Base-by-base conservation (phyloP, 2,329 filamentous ascomycete genomes). In the Xylariaceae sp. region DNA sequence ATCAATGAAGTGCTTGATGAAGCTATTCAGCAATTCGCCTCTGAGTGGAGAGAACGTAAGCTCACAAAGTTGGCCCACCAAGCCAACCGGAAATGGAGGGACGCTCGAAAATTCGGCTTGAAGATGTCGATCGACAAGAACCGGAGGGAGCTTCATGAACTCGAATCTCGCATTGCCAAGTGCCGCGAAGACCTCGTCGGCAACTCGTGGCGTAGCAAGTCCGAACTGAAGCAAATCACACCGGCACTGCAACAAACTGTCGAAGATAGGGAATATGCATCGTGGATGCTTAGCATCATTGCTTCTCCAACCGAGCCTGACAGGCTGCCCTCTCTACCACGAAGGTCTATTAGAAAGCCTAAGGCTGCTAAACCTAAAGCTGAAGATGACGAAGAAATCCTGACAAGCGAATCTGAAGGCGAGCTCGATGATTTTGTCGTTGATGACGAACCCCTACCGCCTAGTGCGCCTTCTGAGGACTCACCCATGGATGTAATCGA, bases 161-260 rank as follows among this genome's bases (percentile, higher is more conserved):
- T 83, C 18, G 72, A 80, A 12, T 57, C 65, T 2, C 84, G 88
- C 9, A 76, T 93, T 26, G 67, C 70, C n/a, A 85, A 80, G 45
- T 71, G 86, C 16, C 78, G 78, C 9, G 65, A 76, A 1, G 79
- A 84, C 19, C 83, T 91, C 32, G 60, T 77, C 20, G 63, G 69
- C 1, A 74, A 80, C 16, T 68, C 77, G 26, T 91, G 87, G 82
- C 70, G 73, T 10, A 81, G 75, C 7, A 73, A 75, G 20, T 65
- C 71, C 1, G 78, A 86, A 14, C 68, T 95, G 14, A 73, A 77
- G 21, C 74, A 72, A 5, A 82, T 85, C 64, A 85, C 86, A 47
- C 72, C 74, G 10, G 80, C 75, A 37, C 74, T 96, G 52, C 86
- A 93, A 56, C 75, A 78, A 3, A 91, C 80, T 2, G 73, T 96